Conservation (phyloP, 345 rosid genomes). For the Euclidium syriacum region DNA sequence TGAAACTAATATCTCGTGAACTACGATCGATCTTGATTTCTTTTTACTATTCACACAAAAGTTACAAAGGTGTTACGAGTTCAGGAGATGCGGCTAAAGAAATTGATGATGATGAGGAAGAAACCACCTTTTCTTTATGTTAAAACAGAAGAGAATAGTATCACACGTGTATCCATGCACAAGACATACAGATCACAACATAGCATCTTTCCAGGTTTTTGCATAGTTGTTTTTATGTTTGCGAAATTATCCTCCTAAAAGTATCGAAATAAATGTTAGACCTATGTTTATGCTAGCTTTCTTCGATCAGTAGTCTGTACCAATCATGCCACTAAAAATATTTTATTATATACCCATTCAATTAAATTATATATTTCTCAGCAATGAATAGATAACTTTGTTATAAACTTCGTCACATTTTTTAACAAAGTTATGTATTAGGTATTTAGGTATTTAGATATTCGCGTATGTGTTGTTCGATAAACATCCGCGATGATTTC, state of each 20-base stretch:
- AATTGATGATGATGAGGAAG: constrained; percentile 4
- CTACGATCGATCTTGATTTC: background rate
- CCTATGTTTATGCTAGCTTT: background rate
- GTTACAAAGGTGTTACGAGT: background rate
- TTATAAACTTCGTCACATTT: no score
- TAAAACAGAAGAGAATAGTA: constrained; percentile 12
- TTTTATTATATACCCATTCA: background rate
- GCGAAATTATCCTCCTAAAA: background rate
- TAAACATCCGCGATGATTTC: no score
- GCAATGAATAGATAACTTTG: background rate
- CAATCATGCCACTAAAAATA: background rate
- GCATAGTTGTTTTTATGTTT: background rate
- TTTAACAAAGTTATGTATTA: no score
- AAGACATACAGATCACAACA: constrained; percentile 22
- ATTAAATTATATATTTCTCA: background rate
- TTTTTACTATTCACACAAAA: background rate
- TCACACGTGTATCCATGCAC: constrained; percentile 48
- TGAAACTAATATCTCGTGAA: background rate
- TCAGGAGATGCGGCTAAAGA: constrained; percentile 32
- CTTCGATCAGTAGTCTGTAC: no score
- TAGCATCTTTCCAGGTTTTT: background rate
- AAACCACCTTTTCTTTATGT: background rate
- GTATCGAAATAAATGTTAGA: background rate
- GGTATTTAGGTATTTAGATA: no score
- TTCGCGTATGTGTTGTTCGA: no score